Conservation (phyloP, 1,139 yeast genomes). For the Debaryomyces robertsiae region DNA sequence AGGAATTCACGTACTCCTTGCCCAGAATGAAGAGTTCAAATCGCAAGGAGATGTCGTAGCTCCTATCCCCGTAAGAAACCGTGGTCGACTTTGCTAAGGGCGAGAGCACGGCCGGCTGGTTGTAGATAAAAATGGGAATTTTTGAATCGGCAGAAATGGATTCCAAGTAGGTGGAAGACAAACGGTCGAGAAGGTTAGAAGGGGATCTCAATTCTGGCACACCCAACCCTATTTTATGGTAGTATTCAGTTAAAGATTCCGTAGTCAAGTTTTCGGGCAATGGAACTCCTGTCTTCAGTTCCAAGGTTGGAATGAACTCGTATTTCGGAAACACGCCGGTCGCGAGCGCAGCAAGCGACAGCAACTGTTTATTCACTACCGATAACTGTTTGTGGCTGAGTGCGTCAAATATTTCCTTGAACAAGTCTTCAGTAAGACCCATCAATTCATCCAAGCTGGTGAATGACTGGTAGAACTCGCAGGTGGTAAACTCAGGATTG, state of each 20-base stretch:
- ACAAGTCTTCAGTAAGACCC: slow-evolving; percentile 60
- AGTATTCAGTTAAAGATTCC: slow-evolving; percentile 41
- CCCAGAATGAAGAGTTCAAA: slow-evolving; percentile 85
- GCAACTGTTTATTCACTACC: slow-evolving; percentile 18
- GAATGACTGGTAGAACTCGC: slow-evolving; percentile 89
- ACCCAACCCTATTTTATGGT: slow-evolving; percentile 26
- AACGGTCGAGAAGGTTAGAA: slow-evolving; percentile 61
- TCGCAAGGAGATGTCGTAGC: slow-evolving; percentile 57
- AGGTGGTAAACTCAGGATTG: slow-evolving; percentile 92
- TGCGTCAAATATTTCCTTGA: slow-evolving; percentile 37
- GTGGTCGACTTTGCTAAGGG: slow-evolving; percentile 77
- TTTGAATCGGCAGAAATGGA: slow-evolving; percentile 46
- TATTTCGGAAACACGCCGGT: slow-evolving; percentile 33
- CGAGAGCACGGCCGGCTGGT: slow-evolving; percentile 84
- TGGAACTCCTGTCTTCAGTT: slow-evolving; percentile 41
- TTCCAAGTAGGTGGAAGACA: slow-evolving; percentile 67
- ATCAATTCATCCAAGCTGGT: slow-evolving; percentile 71
- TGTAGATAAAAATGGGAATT: slow-evolving; percentile 71
- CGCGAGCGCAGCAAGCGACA: slow-evolving; percentile 20
- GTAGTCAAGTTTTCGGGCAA: slow-evolving; percentile 45
- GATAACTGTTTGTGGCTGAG: slow-evolving; percentile 18
- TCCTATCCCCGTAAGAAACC: slow-evolving; percentile 26
- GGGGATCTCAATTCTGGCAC: slow-evolving; percentile 54
- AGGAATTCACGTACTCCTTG: slow-evolving; percentile 86
- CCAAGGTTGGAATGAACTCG: slow-evolving; percentile 65